Evolutionary conservation across 2,329 filamentous ascomycete genomes (phyloP).

Genomic region (Chrysoporthe cubensis): DNA sequence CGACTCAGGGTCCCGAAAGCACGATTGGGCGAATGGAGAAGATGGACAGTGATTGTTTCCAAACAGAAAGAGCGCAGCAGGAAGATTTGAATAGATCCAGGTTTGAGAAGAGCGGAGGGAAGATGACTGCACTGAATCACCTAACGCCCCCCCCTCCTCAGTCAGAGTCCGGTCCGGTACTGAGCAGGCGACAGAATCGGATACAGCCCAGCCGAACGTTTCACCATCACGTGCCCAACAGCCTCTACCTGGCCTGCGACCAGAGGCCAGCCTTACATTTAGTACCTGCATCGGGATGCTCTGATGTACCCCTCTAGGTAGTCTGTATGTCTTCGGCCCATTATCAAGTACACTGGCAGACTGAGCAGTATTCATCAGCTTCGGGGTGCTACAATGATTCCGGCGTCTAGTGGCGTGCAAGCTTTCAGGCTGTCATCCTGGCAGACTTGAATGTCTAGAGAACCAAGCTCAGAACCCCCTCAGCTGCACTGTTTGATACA

Average conservation of each 20-base stretch:
- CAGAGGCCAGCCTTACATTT: not conserved
- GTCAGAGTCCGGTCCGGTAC: not conserved
- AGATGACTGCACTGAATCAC: slow-evolving; percentile 13
- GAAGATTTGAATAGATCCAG: not conserved
- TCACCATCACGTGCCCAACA: slow-evolving; percentile 18
- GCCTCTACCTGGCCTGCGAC: not conserved
- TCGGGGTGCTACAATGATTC: not conserved
- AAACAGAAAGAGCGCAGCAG: not conserved
- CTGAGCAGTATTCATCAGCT: too few species aligned
- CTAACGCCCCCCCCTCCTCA: not conserved
- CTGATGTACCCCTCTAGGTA: not conserved
- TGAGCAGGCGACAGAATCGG: slow-evolving; percentile 9
- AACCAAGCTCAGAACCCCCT: not conserved
- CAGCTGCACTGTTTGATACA: not conserved
- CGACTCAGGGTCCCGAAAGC: slow-evolving; percentile 15
- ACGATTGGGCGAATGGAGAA: not conserved
- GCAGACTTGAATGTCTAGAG: not conserved
- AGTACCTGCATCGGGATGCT: not conserved
- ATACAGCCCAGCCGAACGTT: slow-evolving; percentile 23
- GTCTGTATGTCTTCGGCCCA: not conserved
- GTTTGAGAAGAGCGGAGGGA: not conserved
- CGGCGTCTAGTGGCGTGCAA: not conserved
- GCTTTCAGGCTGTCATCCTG: not conserved
- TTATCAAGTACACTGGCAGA: not conserved
- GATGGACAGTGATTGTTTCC: slow-evolving; percentile 4